Base-by-base conservation (phyloP, 176 grass and related monocot species). In the Saccharum spontaneum region DNA sequence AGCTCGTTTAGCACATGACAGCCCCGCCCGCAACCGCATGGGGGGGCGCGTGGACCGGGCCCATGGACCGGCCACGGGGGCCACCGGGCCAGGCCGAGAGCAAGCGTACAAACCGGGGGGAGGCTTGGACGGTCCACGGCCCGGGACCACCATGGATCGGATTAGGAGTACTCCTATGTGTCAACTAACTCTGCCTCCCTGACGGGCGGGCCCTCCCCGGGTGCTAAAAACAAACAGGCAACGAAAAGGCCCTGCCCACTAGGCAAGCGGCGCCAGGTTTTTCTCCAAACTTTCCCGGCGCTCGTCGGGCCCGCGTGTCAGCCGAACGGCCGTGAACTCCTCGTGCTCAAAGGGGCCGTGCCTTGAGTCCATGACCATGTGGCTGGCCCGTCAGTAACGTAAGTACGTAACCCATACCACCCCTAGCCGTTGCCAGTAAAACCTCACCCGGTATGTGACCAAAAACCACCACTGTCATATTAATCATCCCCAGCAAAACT, bases 161-260 rank as follows among this genome's bases (percentile, higher is more conserved):
- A 78, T 54, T 45, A 54, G 5, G 16, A 52, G 49, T 52, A 0
- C 3, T 48, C 9, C 41, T 78, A 37, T 24, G 66, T 39, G 73
- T 59, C 88, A 86, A 89, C 83, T 2, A 85, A 73, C 37, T 20
- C 84, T 31, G 10, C 9, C 34, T 12, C 66, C 0, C 74, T 83
- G 84, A 79, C 74, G 48, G 0, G 60, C 5, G 6, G 89, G 68
- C 12, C 80, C 79, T 26, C 43, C n/a, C 41, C 10, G 0, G 22
- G 37, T 17, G 64, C 59, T 45, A 57, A 22, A 78, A 86, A 59
- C 84, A 48, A 33, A 33, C 33, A 33, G 67, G 75, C 79, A 71
- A 67, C 59, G 84, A 83, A 86, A 86, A 87, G 78, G 68, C 67
- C 52, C 67, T 48, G 82, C 76, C 46, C 69, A 71, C 39, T 5